Base-by-base conservation (phyloP, 2,329 filamentous ascomycete species). In the Ascochyta pisi region DNA sequence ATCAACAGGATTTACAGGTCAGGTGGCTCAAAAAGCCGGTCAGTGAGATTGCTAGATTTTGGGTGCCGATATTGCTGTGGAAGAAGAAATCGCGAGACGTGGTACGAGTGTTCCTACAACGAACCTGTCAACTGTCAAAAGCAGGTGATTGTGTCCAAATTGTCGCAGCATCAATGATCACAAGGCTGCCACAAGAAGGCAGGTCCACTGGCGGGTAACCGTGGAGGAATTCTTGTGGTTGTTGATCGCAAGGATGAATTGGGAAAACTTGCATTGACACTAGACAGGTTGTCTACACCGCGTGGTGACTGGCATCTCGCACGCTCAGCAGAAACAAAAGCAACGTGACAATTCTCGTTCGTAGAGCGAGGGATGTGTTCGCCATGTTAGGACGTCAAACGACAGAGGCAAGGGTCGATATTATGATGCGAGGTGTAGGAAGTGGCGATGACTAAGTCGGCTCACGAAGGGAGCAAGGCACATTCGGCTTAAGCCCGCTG, bases 91-190 rank as follows among this genome's bases (percentile, higher is more conserved):
- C 50, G 50, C 49, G 24, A 54, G 16, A 8, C 19, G 43, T 41
- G 40, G 56, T 43, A 50, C 54, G 40, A 42, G 43, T 60, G 45
- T 52, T 44, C 26, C 53, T 60, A 50, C 42, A 19, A 63, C 51
- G 41, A 15, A 51, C 60, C 62, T 66, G 62, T 66, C 60, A 65
- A 62, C 42, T 68, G 64, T 64, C 57, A 68, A 57, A 39, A 38
- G 34, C 27, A 48, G 55, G 60, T 67, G 62, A 65, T 50, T 58
- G 56, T 62, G 43, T 56, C 48, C 31, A 27, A 29, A 16, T 35
- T 22, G 9, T 39, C 26, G 45, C 52, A 57, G 35, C n/a, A 38
- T 16, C 23, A 42, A 46, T 39, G 24, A 42, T 42, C 42, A 51
- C 47, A 43, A 16, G 26, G 31, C 31, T 33, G 13, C 10, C 22